phyloP scores from a whole-genome alignment of 148 eudicot species.

The Arctostaphylos glauca region DNA sequence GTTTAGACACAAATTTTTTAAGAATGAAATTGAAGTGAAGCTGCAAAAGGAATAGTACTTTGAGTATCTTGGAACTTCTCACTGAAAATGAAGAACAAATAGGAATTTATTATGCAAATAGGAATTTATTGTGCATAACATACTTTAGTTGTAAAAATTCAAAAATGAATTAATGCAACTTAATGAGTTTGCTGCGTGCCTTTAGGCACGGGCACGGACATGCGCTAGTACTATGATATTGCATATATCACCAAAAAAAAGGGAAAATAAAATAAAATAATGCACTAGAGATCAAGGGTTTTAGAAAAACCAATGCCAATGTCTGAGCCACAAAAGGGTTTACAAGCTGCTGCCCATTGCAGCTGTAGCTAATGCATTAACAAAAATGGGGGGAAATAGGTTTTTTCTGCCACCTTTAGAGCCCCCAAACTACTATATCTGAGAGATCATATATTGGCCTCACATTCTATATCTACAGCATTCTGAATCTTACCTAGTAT shows the following conservation, averaged over 20 bases:
- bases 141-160: too few relatives aligned
- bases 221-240: not conserved
- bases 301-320: not conserved
- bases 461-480: slow-evolving; percentile 12
- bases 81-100: too few relatives aligned
- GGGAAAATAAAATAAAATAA: not conserved
- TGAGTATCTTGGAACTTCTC: too few relatives aligned
- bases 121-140: too few relatives aligned
- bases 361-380: not conserved
- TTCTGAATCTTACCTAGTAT: not conserved
- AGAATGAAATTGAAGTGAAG: too few relatives aligned
- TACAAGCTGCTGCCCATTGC: not conserved
- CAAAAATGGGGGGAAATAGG: not conserved
- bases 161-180: too few relatives aligned
- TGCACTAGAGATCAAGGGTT: not conserved
- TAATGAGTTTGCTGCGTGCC: too few relatives aligned
- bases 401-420: not conserved
- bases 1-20: too few relatives aligned
- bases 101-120: too few relatives aligned
- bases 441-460: slow-evolving; percentile 1
- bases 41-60: too few relatives aligned
- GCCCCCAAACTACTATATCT: not conserved
- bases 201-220: too few relatives aligned
- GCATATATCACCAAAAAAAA: not conserved
- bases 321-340: not conserved